Evolutionary conservation across 1,139 yeast species (phyloP).

Genomic region (Hemisphaericaspora xylanilytica): DNA sequence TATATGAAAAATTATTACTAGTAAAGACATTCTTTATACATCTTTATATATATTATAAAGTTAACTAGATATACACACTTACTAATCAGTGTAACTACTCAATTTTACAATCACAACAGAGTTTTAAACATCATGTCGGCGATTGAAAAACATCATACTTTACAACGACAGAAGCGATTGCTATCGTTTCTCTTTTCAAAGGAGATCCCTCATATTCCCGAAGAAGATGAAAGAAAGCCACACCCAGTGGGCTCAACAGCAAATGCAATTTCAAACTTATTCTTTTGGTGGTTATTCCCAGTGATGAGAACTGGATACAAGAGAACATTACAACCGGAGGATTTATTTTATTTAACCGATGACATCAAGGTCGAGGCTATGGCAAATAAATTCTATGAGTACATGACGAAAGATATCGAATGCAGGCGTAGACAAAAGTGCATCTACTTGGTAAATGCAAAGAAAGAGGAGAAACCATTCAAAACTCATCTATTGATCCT

Average conservation of each 20-base stretch:
- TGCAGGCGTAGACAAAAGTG: slow-evolving; percentile 21
- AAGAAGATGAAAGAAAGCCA: slow-evolving; percentile 36
- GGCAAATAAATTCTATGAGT: slow-evolving; percentile 27
- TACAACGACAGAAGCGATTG: slow-evolving; percentile 29
- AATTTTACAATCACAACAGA: no score
- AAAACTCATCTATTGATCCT: slow-evolving; percentile 18
- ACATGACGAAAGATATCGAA: slow-evolving; percentile 22
- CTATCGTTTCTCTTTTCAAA: slow-evolving; percentile 31
- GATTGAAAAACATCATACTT: slow-evolving; percentile 12
- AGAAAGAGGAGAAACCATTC: slow-evolving; percentile 24
- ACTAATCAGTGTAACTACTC: no score
- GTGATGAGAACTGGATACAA: slow-evolving; percentile 49
- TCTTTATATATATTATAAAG: no score
- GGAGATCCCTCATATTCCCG: slow-evolving; percentile 37
- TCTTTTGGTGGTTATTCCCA: slow-evolving; percentile 53
- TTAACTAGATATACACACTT: no score
- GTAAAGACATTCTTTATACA: no score
- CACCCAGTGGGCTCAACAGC: slow-evolving; percentile 31
- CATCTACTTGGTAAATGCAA: slow-evolving; percentile 19
- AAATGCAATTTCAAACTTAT: slow-evolving; percentile 37
- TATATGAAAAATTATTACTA: no score
- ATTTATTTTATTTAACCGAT: slow-evolving; percentile 40
- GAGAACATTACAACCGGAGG: slow-evolving; percentile 47
- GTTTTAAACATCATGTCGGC: background rate
- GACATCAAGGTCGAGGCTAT: slow-evolving; percentile 36